Evolutionary conservation across 140 eudicot genomes (phyloP).

Genomic region (Erigeron philadelphicus): DNA sequence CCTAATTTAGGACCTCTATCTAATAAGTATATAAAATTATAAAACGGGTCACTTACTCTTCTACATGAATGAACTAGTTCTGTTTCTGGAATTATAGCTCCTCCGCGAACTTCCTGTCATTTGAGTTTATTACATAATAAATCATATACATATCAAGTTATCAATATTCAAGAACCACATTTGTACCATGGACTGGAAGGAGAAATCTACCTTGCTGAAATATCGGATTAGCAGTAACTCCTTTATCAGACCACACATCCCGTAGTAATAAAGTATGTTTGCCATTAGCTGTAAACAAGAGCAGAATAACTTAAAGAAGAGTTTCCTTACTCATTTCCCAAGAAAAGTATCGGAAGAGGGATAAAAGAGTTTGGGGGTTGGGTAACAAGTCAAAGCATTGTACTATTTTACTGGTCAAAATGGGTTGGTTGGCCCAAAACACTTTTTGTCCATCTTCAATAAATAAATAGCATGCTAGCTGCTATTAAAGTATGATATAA

Average conservation of each 20-base stretch:
- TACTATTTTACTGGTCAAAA: neutral
- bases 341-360: neutral
- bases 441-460: neutral
- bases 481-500: too few relatives aligned
- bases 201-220: conserved; percentile 76
- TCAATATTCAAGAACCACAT: neutral
- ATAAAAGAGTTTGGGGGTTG: neutral
- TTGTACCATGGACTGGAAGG: conserved; percentile 7
- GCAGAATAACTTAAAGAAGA: neutral
- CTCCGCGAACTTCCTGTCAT: conserved; percentile 76
- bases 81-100: conserved; percentile 67
- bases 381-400: neutral
- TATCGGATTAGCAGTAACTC: conserved; percentile 75
- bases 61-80: conserved; percentile 73
- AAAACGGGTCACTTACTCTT: conserved; percentile 46
- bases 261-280: conserved; percentile 69
- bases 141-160: conserved; percentile 18
- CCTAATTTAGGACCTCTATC: neutral
- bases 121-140: conserved; percentile 12
- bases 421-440: neutral
- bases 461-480: neutral
- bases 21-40: neutral
- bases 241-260: conserved; percentile 74
- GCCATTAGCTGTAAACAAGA: conserved; percentile 60
- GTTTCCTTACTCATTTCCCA: conserved; percentile 4